phyloP scores from a whole-genome alignment of 2,329 filamentous ascomycete genomes.

The Cladorrhinum sp. region DNA sequence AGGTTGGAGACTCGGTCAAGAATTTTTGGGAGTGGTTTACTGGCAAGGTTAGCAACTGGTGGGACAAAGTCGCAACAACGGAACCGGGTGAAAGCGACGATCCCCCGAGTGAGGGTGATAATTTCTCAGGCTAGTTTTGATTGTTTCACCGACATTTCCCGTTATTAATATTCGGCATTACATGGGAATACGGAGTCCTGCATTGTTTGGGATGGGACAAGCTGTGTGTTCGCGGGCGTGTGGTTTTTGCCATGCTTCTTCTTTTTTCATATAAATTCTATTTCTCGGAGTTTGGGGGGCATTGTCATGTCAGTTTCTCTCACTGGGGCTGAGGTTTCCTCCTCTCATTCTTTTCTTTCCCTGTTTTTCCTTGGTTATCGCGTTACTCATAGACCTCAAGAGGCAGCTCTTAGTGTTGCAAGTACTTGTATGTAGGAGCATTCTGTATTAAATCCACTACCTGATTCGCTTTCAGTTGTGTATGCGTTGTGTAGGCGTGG shows the following conservation, averaged over 20 bases:
- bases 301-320: neutral
- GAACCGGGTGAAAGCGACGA: constrained; percentile 8
- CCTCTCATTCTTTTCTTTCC: neutral
- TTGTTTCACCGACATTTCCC: constrained; percentile 1
- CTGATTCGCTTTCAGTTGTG: neutral
- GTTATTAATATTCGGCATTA: neutral
- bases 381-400: neutral
- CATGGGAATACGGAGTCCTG: neutral
- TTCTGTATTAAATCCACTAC: neutral
- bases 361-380: neutral
- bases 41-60: constrained; percentile 45
- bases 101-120: neutral
- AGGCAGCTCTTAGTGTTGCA: too few relatives aligned
- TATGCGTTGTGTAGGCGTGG: neutral
- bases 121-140: neutral
- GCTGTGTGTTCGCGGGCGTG: neutral
- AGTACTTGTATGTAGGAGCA: neutral
- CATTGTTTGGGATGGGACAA: neutral
- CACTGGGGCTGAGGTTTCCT: neutral
- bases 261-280: neutral
- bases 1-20: constrained; percentile 32
- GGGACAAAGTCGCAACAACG: constrained; percentile 41
- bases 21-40: constrained; percentile 52
- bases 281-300: neutral
- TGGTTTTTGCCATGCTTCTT: neutral